Base-by-base conservation (phyloP, 1,284 basidiomycete species). In the Inonotus hispidus region DNA sequence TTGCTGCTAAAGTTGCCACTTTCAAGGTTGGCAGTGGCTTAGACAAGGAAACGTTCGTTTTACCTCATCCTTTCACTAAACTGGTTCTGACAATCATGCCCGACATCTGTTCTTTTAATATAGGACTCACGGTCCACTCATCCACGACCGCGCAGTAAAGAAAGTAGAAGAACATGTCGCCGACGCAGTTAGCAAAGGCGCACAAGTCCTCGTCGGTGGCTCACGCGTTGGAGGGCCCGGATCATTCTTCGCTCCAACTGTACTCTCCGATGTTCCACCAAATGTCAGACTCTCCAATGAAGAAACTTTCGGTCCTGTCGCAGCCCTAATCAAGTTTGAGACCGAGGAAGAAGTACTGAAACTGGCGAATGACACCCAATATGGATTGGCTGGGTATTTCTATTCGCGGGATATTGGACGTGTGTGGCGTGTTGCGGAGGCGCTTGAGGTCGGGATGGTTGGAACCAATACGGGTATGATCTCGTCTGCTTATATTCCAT, bases 391-490 rank as follows among this genome's bases (percentile, higher is more conserved):
- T 4, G 94, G 91, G 1, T 96, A 96, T 75, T 95, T 98, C 78
- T 98, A 86, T 78, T 93, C 93, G 49, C 78, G 90, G 63, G 95
- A 99, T 72, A 79, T 96, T 1, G 90, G 92, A 6, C 79, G 95
- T 32, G 89, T 94, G 61, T 98, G 93, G 92, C 83, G 96, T 50
- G 95, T 99, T n/a, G 93, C 95, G n/a, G 96, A 98, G 75, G 90
- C 84, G 63, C 79, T 99, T 50, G 93, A 99, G 74, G 93, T 95
- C 3, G 97, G 97, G 7, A 98, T 99, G 95, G 92, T 96, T 29
- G 91, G 92, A 45, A 80, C 84, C 41, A 97, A 97, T 75, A 94
- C 93, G 0, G 92, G 92, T 1, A 60, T 87, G 57, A 84, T 95
- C 68, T 90, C 87, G 58, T 87, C 91, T 72, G 88, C 90, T 46